Conservation (phyloP, 73 alveolate genomes). For the Paramecium sexaurelia region DNA sequence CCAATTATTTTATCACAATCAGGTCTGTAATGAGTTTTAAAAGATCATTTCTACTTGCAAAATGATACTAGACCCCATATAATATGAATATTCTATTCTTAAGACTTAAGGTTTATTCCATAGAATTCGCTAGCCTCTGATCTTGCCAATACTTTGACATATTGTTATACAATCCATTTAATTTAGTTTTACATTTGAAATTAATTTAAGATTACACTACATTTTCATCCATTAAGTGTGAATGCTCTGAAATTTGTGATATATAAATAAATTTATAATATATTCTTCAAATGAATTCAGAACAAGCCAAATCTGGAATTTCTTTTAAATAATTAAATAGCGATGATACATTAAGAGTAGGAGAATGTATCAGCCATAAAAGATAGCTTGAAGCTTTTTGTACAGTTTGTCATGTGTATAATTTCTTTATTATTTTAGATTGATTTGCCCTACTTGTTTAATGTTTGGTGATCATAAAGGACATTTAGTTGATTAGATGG, state of each 20-base stretch:
- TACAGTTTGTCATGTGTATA: not conserved
- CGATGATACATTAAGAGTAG: not conserved
- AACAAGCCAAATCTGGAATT: not conserved
- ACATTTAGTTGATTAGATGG: slow-evolving; percentile 34
- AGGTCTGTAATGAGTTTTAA: slow-evolving; percentile 32
- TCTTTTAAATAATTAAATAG: not conserved
- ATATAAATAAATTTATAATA: not conserved
- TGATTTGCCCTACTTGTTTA: slow-evolving; percentile 61
- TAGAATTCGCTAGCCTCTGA: not conserved
- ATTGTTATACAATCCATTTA: not conserved
- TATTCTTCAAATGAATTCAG: not conserved
- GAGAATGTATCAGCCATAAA: slow-evolving; percentile 11
- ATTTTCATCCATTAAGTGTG: slow-evolving; percentile 9
- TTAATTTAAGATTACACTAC: not conserved
- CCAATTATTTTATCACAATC: not conserved
- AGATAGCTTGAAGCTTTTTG: not conserved
- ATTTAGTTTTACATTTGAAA: not conserved
- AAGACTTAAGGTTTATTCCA: not conserved
- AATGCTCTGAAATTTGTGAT: not conserved
- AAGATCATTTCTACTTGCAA: not conserved
- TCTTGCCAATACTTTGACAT: not conserved
- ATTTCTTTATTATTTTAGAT: not conserved
- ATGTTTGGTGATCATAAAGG: slow-evolving; percentile 61
- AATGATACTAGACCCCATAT: slow-evolving; percentile 4
- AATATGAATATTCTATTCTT: not conserved